These are phyloP conservation scores for Microglena sp. DNA, from an alignment of 139 green algal species.

Conservation along the genomic window DNA sequence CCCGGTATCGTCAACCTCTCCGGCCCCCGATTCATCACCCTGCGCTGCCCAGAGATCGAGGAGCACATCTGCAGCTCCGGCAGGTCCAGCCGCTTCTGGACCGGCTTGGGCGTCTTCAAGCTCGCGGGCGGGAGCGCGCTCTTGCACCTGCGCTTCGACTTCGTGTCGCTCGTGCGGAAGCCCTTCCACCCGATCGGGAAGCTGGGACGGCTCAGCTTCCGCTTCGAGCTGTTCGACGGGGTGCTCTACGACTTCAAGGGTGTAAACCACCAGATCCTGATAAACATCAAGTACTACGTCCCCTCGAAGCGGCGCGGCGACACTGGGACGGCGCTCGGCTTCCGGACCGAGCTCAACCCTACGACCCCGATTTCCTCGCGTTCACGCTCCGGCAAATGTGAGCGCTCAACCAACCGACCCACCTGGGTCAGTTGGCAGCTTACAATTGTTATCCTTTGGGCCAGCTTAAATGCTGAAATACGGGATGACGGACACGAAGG, in stretches of 20 bases:
- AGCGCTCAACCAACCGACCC: too few relatives aligned
- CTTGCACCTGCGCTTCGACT: conserved; percentile 11
- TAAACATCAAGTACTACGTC: conserved; percentile 11
- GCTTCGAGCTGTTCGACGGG: conserved; percentile 8
- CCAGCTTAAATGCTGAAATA: too few relatives aligned
- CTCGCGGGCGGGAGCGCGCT: conserved; percentile 2
- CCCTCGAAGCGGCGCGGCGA: neutral
- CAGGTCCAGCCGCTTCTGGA: neutral
- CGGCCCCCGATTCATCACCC: conserved; percentile 5
- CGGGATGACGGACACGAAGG: too few relatives aligned
- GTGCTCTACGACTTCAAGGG: conserved; percentile 18
- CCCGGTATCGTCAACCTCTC: conserved; percentile 11
- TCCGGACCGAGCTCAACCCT: conserved; percentile 10
- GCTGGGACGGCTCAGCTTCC: conserved; percentile 1
- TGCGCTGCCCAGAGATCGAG: conserved; percentile 19
- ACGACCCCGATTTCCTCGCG: conserved; percentile 8
- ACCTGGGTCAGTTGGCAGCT: too few relatives aligned
- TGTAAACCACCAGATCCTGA: conserved; percentile 14
- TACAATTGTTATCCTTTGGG: too few relatives aligned
- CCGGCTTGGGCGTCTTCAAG: conserved; percentile 21
- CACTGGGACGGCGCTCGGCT: neutral
- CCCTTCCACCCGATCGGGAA: conserved; percentile 14
- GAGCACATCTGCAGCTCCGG: neutral
- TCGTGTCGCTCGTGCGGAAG: conserved; percentile 2
- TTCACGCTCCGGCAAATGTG: neutral